Evolutionary conservation across 163 green algal species (phyloP), one percentile per base, ranked within the genome.

Genomic region (Smithsoniella earleae): DNA sequence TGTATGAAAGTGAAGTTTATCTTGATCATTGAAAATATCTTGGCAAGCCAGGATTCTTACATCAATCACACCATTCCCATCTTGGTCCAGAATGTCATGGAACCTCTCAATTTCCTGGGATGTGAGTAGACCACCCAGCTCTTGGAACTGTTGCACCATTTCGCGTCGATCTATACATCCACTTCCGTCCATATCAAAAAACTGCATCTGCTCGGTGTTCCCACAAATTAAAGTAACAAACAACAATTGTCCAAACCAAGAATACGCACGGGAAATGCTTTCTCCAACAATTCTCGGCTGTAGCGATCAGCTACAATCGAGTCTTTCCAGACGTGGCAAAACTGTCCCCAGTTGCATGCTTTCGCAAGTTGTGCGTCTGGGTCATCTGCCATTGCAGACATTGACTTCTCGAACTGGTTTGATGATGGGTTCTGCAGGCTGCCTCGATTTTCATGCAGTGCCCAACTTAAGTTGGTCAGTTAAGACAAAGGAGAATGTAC

Each of bases 21-120:
- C n/a, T n/a, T n/a, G n/a, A n/a, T n/a, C n/a, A n/a, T n/a, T n/a
- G n/a, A n/a, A n/a, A n/a, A n/a, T n/a, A n/a, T n/a, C n/a, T n/a
- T n/a, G n/a, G n/a, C n/a, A n/a, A n/a, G n/a, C n/a, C 10, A 13
- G 40, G 25, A 13, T 8, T n/a, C 58, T 69, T 31, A 69, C 58
- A 69, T 69, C 58, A 38, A 69, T 69, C n/a, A 69, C 58, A 40
- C 58, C 58, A 13, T 69, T 69, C 8, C 58, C 58, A 69, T 69
- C 58, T n/a, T 31, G 10, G 25, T 69, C 58, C 4, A 69, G 58
- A 13, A 69, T 34, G 34, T 34, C 34, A 33, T 69, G 58, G 20
- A 69, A 69, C 27, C 25, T 33, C 27, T 69, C 30, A 13, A 69
- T 69, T 34, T 69, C 58, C 58, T 69, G 27, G 6, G 58, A 5